phyloP scores from a whole-genome alignment of 805 yeast genomes.

The Candida tibetensis region DNA sequence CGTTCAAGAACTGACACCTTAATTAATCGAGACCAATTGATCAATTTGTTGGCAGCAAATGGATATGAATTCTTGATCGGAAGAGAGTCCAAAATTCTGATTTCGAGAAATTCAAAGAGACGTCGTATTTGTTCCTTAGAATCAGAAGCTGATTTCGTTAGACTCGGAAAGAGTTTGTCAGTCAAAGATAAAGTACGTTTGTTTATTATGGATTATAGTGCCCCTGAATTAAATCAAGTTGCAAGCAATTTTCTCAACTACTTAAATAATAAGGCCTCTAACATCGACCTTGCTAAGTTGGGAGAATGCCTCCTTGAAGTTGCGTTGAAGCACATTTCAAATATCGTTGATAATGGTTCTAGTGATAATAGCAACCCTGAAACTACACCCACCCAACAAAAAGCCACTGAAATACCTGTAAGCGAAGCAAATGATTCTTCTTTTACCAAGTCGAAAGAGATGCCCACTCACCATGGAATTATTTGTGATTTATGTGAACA shows the following conservation, averaged over 20 bases:
- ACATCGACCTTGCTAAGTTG: conserved; percentile 20
- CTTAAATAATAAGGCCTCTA: neutral
- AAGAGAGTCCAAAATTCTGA: conserved; percentile 2
- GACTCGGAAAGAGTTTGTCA: conserved; percentile 44
- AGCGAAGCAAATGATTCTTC: too few species aligned
- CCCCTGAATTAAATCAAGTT: too few species aligned
- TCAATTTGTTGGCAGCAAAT: neutral
- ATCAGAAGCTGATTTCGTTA: conserved; percentile 37
- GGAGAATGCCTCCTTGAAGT: conserved; percentile 27
- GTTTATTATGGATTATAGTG: conserved; percentile 18
- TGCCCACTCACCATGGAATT: conserved; percentile 26
- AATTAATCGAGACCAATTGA: too few species aligned
- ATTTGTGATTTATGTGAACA: conserved; percentile 35
- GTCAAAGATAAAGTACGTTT: conserved; percentile 47
- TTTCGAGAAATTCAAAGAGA: conserved; percentile 47
- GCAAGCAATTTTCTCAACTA: neutral
- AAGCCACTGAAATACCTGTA: too few species aligned
- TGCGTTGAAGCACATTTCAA: conserved; percentile 28
- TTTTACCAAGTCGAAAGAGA: too few species aligned
- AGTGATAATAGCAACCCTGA: too few species aligned
- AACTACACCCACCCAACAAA: too few species aligned
- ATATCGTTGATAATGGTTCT: conserved; percentile 16
- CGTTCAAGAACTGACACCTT: too few species aligned
- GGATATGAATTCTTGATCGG: neutral
- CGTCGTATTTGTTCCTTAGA: conserved; percentile 39